phyloP scores from a whole-genome alignment of 129 eudicot genomes.

The Artemisia argyi region DNA sequence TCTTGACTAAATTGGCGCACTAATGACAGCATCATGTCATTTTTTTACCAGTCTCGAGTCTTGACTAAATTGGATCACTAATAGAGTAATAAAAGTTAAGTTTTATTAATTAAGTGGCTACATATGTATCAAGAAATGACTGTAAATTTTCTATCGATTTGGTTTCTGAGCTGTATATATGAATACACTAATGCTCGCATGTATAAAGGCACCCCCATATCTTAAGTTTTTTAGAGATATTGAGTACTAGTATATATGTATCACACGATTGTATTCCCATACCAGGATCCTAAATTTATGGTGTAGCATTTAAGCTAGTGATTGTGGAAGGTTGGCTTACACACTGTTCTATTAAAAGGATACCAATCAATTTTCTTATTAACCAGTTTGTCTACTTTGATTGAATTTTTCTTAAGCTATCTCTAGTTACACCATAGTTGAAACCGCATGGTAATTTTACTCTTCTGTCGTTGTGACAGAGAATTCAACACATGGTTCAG shows the following conservation, averaged over 20 bases:
- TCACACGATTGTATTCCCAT: constrained; percentile 8
- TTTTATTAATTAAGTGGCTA: background rate
- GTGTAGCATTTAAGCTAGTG: constrained; percentile 35
- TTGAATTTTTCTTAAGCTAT: no score
- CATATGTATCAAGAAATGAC: constrained; percentile 15
- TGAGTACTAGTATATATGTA: background rate
- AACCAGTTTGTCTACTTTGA: constrained; percentile 12
- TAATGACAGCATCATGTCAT: background rate
- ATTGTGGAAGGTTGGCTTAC: constrained; percentile 21
- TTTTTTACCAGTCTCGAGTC: background rate
- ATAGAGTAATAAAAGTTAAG: background rate
- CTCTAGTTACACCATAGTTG: background rate
- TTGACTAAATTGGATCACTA: constrained; percentile 11
- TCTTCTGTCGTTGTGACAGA: constrained; percentile 6
- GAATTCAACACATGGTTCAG: constrained; percentile 13
- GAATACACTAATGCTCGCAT: background rate
- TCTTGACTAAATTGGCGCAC: background rate
- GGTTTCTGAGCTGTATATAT: background rate
- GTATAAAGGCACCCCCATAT: background rate
- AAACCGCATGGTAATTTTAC: no score
- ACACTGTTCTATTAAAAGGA: no score
- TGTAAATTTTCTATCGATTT: background rate
- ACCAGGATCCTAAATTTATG: background rate
- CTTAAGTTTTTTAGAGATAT: background rate
- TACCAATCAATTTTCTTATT: background rate